Conservation (phyloP, 352 stramenopile genomes). For the Aphanomyces euteiches region DNA sequence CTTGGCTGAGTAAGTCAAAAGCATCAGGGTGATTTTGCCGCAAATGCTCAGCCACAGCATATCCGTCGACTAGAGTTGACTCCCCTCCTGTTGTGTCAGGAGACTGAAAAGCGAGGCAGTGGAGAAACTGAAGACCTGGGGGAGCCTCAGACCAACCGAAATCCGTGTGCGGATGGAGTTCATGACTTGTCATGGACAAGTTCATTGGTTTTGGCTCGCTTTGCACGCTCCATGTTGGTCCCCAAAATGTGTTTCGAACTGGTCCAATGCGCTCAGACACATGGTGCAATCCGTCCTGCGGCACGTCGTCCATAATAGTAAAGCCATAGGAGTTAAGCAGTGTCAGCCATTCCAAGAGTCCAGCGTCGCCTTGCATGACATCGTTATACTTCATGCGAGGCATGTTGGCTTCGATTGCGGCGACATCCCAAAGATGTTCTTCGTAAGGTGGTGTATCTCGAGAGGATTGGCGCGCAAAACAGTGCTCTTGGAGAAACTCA, state of each 20-base stretch:
- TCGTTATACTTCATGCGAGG: constrained; percentile 33
- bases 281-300: constrained; percentile 22
- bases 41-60: constrained; percentile 68
- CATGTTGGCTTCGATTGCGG: constrained; percentile 32
- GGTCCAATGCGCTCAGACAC: constrained; percentile 39
- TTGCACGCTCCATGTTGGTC: constrained; percentile 77
- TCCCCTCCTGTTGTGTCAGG: constrained; percentile 52
- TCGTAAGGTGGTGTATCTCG: neutral
- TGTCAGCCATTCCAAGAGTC: constrained; percentile 38
- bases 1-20: constrained; percentile 55
- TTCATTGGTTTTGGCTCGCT: constrained; percentile 45
- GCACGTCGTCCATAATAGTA: constrained; percentile 35
- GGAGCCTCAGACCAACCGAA: constrained; percentile 39
- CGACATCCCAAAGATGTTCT: constrained; percentile 32
- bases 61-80: constrained; percentile 69
- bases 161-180: constrained; percentile 39
- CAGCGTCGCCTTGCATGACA: constrained; percentile 35
- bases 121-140: constrained; percentile 39
- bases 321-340: constrained; percentile 39
- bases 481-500: constrained; percentile 35
- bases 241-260: constrained; percentile 78
- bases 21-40: constrained; percentile 45
- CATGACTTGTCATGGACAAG: constrained; percentile 36
- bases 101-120: constrained; percentile 38
- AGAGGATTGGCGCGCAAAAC: constrained; percentile 19